Evolutionary conservation across 345 rosid genomes (phyloP).

Genomic region (Eucalyptus brandiana): DNA sequence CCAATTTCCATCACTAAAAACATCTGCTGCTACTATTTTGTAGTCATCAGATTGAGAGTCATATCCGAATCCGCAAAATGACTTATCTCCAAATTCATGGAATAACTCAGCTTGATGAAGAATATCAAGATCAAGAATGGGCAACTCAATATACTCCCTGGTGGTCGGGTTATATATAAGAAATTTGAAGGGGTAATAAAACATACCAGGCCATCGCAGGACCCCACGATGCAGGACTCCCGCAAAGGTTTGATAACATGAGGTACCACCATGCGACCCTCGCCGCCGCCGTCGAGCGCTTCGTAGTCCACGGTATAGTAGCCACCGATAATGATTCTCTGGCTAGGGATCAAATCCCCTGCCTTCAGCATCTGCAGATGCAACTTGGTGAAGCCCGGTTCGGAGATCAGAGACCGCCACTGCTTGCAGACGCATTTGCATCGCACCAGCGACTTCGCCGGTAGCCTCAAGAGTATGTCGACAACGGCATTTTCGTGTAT

Average conservation of each 20-base stretch:
- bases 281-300: neutral
- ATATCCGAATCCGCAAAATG: neutral
- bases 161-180: neutral
- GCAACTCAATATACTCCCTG: neutral
- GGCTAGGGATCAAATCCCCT: neutral
- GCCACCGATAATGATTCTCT: neutral
- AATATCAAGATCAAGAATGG: neutral
- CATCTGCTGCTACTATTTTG: neutral
- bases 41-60: neutral
- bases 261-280: neutral
- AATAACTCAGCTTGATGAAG: too few relatives aligned
- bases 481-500: neutral
- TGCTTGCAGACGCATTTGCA: neutral
- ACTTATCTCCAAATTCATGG: fast-evolving
- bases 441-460: neutral
- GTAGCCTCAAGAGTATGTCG: neutral
- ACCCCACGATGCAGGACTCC: neutral
- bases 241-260: neutral
- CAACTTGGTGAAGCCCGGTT: neutral
- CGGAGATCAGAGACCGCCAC: neutral
- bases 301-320: neutral
- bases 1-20: neutral
- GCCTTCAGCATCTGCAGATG: neutral
- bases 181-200: neutral
- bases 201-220: neutral